Evolutionary conservation across 805 yeast genomes (phyloP).

Genomic region (Candida adriatica): DNA sequence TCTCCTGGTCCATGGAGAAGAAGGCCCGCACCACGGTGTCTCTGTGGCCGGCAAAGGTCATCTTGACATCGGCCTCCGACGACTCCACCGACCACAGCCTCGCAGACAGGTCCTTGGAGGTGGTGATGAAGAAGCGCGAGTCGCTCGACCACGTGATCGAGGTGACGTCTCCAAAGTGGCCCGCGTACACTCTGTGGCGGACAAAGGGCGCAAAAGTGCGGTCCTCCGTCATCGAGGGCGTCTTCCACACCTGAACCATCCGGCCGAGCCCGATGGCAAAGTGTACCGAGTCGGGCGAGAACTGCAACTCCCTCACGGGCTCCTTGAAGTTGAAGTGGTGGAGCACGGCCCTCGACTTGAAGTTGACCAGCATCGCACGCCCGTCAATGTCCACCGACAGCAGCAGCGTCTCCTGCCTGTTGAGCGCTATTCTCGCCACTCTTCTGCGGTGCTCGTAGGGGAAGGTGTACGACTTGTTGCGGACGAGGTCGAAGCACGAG

Average conservation of each 20-base stretch:
- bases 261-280: constrained; percentile 84
- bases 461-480: constrained; percentile 82
- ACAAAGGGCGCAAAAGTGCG: constrained; percentile 95
- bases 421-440: constrained; percentile 71
- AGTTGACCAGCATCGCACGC: constrained; percentile 86
- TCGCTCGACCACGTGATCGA: constrained; percentile 86
- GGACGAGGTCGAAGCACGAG: constrained; percentile 76
- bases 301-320: constrained; percentile 62
- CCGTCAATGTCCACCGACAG: constrained; percentile 88
- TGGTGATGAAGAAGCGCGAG: constrained; percentile 77
- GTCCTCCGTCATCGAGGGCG: constrained; percentile 75
- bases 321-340: constrained; percentile 94
- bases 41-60: constrained; percentile 87
- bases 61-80: constrained; percentile 67
- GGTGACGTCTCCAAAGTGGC: constrained; percentile 79
- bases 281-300: constrained; percentile 81
- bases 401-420: constrained; percentile 72
- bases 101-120: constrained; percentile 87
- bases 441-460: constrained; percentile 89
- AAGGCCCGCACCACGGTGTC: constrained; percentile 85
- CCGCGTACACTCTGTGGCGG: constrained; percentile 83
- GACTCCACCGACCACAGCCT: constrained; percentile 72
- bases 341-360: constrained; percentile 71
- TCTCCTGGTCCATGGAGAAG: constrained; percentile 82
- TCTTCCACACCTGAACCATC: constrained; percentile 87